Conservation (phyloP, 495 filamentous ascomycete species). For the Emericellopsis terricola region DNA sequence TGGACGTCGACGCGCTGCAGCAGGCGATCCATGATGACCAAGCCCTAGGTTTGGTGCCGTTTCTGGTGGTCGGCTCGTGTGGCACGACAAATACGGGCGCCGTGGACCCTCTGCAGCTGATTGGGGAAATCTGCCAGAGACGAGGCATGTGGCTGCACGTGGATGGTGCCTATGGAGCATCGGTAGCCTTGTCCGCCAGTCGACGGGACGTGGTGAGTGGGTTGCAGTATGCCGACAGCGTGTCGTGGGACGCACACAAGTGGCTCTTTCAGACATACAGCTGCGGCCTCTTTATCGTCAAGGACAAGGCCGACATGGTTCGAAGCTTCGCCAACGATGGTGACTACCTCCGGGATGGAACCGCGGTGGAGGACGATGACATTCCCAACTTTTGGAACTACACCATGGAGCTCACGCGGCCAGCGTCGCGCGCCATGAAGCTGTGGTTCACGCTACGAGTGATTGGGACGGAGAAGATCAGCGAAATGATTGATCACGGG, state of each 20-base stretch:
- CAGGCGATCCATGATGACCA: constrained; percentile 6
- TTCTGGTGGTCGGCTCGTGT: constrained; percentile 10
- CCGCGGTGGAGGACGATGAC: constrained; percentile 3
- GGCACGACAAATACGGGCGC: constrained; percentile 13
- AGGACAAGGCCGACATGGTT: constrained; percentile 3
- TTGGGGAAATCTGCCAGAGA: not conserved
- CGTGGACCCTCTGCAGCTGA: constrained; percentile 8
- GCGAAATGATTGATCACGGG: constrained; percentile 9
- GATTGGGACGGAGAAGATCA: constrained; percentile 8
- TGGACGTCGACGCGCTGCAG: constrained; percentile 1
- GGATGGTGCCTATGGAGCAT: constrained; percentile 12
- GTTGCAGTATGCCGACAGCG: constrained; percentile 7
- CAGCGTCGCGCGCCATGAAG: constrained; percentile 10
- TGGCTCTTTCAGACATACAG: constrained; percentile 15
- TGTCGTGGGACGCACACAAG: constrained; percentile 17
- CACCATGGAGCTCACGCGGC: constrained; percentile 9
- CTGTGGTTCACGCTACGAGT: constrained; percentile 11
- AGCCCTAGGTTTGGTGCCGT: constrained; percentile 5
- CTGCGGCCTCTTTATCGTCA: constrained; percentile 8
- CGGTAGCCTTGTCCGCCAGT: constrained; percentile 7
- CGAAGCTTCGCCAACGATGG: constrained; percentile 6
- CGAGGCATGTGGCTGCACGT: constrained; percentile 3
- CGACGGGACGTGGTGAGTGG: constrained; percentile 3
- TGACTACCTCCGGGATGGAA: constrained; percentile 6
- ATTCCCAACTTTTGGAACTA: constrained; percentile 10